Base-by-base conservation (phyloP, 2,329 filamentous ascomycete genomes). In the Clathrospora elynae region DNA sequence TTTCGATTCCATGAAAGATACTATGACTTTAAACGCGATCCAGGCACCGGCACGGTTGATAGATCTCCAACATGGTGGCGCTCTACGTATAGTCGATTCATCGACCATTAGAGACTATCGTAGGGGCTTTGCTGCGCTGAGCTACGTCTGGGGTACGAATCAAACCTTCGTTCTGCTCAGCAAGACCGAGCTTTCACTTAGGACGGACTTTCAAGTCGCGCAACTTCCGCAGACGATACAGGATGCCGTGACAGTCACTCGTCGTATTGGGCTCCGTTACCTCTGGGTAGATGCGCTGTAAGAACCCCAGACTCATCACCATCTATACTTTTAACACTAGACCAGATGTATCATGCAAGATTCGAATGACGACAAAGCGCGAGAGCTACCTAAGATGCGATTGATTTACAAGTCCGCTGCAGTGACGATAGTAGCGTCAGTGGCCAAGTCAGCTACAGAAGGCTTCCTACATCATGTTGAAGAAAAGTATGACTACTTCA, bases 221-320 rank as follows among this genome's bases (percentile, higher is more conserved):
- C 37, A 39, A 16, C 41, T 52, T 6, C 49, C 45, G 10, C 16
- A 42, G 22, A 52, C 49, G 7, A 52, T 52, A 5, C 30, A 39
- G 32, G 49, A 49, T 29, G 45, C 35, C 5, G 34, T 52, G n/a
- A 36, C 19, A 3, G 41, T 49, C n/a, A 46, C 49, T 14, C 40
- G 38, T 17, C 17, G 13, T 4, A 18, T 52, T 6, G 49, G 41
- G 3, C 12, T 49, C 2, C 23, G 28, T 7, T 50, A 50, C 13
- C 26, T 53, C 9, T 53, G 49, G 49, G 42, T 53, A 9, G 49
- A 53, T 26, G 48, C 48, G 2, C 16, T 48, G 43, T 51, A 40
- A 28, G 41, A 20, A 11, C 11, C 4, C 8, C 4, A 26, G 3
- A 8, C 11, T 4, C 10, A 7, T 19, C 12, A 33, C 2, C 12